Base-by-base conservation (phyloP, 345 rosid genomes). In the Heritiera littoralis region DNA sequence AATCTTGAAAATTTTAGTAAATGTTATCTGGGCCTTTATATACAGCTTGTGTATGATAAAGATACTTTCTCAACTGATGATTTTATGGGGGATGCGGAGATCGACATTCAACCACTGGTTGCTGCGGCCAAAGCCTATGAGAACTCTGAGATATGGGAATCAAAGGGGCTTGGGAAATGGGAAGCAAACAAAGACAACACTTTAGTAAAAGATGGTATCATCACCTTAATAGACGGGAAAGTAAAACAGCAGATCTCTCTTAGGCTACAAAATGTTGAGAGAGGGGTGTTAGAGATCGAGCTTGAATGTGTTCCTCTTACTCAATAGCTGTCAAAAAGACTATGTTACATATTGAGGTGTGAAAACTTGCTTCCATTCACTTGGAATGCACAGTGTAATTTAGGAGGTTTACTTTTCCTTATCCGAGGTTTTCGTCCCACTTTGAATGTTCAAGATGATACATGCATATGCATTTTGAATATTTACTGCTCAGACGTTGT, bases 21-120 rank as follows among this genome's bases (percentile, higher is more conserved):
- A 52, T 1, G 2, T 4, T 65, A 7, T 51, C 15, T 0, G 48
- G 49, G 43, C 73, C 32, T 35, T 54, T 46, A 0, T 77, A 23
- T 86, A 80, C 94, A 94, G 98, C 78, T 90, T 72, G 97, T 94
- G 75, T 94, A 89, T 58, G 99, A 96, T 74, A 96, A 94, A 82
- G 99, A 96, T 80, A 92, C 90, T 11, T 96, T 96, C 84, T 77
- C 89, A 48, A 83, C 91, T 0, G 97, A 96, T 77, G 98, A 96
- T 87, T 96, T 94, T 81, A 96, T 94, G 98, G 99, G 99, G 51
- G 98, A 93, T 73, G 95, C 98, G 0, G 98, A 96, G 86, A 92
- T 96, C n/a, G 98, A 96, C 87, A 96, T 94, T 77, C 97, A 96
- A 82, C 94, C 98, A 8, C 87, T 96, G 74, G 87, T 96, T 32